Conservation (phyloP, 345 rosid species). For the Cardamine occulta region DNA sequence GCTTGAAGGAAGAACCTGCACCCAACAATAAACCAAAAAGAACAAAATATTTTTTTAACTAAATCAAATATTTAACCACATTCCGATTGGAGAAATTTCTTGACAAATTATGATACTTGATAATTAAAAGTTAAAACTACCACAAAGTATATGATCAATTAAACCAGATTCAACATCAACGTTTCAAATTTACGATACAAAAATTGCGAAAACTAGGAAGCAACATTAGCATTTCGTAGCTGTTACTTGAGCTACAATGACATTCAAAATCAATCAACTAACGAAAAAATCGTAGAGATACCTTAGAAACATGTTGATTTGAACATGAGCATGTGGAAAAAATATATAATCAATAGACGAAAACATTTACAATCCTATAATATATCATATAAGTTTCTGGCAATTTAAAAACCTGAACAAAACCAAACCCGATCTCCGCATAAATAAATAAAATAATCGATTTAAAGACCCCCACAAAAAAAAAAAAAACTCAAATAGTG, state of each 20-base stretch:
- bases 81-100: background rate
- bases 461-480: no score
- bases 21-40: background rate
- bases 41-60: background rate
- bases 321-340: background rate
- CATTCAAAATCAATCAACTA: background rate
- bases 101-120: slow-evolving; percentile 17
- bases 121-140: background rate
- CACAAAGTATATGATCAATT: background rate
- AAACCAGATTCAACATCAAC: slow-evolving; percentile 27
- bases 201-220: background rate
- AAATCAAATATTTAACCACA: background rate
- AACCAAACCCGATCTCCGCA: background rate
- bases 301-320: background rate
- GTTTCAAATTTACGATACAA: background rate
- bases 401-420: background rate
- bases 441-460: slow-evolving; percentile 11
- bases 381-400: background rate
- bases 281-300: background rate
- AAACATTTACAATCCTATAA: background rate
- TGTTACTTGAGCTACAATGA: background rate
- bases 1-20: slow-evolving; percentile 44
- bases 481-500: background rate
- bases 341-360: slow-evolving; percentile 19
- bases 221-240: background rate